Evolutionary conservation across 495 filamentous ascomycete species (phyloP).

Genomic region (Lophium mytilinum): DNA sequence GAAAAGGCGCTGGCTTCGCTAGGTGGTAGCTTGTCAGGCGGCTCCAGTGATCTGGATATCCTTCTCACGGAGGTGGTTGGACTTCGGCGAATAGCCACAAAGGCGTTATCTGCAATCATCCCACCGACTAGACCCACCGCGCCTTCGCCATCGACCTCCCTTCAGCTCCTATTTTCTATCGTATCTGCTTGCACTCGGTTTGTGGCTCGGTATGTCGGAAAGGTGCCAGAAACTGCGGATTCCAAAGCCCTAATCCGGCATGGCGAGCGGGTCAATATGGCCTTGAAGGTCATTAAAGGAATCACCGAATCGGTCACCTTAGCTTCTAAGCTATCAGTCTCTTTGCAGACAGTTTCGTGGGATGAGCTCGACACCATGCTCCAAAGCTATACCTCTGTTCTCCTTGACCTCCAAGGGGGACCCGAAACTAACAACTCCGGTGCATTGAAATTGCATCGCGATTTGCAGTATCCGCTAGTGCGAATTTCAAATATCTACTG

Average conservation of each 20-base stretch:
- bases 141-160: neutral
- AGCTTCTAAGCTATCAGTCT: slow-evolving; percentile 40
- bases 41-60: slow-evolving; percentile 19
- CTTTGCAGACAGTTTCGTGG: slow-evolving; percentile 38
- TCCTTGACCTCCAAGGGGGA: slow-evolving; percentile 44
- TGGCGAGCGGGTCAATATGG: slow-evolving; percentile 2
- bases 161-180: slow-evolving; percentile 2
- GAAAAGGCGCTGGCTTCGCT: slow-evolving; percentile 5
- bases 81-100: slow-evolving; percentile 20
- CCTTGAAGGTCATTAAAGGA: slow-evolving; percentile 28
- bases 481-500: slow-evolving; percentile 77
- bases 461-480: slow-evolving; percentile 32
- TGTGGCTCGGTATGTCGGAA: slow-evolving; percentile 10
- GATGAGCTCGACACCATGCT: slow-evolving; percentile 46
- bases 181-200: slow-evolving; percentile 17
- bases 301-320: slow-evolving; percentile 50
- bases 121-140: neutral
- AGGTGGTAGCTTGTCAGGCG: slow-evolving; percentile 14
- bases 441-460: neutral
- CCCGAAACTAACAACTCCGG: slow-evolving; percentile 23
- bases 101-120: slow-evolving; percentile 1
- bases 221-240: neutral
- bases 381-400: slow-evolving; percentile 41
- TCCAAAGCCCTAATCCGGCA: neutral
- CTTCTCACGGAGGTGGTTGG: slow-evolving; percentile 20